These are phyloP conservation scores for Stygiomarasmius scandens DNA, from an alignment of 1,284 basidiomycete species.

Conservation along the genomic window DNA sequence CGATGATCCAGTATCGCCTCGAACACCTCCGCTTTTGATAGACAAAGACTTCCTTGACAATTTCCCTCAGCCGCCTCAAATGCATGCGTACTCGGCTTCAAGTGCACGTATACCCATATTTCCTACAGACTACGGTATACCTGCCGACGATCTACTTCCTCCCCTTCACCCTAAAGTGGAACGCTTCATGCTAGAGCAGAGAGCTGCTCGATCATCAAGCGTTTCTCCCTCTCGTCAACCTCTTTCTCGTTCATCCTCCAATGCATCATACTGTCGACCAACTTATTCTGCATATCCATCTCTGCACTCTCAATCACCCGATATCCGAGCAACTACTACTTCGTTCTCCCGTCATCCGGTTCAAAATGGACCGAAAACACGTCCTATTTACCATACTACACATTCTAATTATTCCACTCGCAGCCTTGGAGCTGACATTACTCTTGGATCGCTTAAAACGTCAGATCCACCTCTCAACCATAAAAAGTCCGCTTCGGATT, in stretches of 20 bases:
- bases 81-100: conserved; percentile 6
- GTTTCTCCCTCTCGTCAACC: conserved; percentile 4
- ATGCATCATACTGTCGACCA: conserved; percentile 9
- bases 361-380: background rate
- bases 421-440: background rate
- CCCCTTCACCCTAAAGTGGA: conserved; percentile 6
- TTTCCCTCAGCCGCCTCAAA: conserved; percentile 10
- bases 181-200: conserved; percentile 3
- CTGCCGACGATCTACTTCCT: background rate
- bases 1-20: background rate
- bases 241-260: conserved; percentile 10
- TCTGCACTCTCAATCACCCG: background rate
- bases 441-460: background rate
- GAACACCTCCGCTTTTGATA: conserved; percentile 6
- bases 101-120: conserved; percentile 5
- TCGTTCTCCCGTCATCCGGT: too few relatives aligned
- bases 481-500: background rate
- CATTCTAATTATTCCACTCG: background rate
- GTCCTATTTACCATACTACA: background rate
- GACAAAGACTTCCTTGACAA: conserved; percentile 10
- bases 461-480: background rate
- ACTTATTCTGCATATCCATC: conserved; percentile 6
- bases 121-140: background rate
- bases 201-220: background rate
- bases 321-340: background rate